A percentile compares a stretch with the other conserved stretches of the same genome.
Evolutionary conservation across 2,329 filamentous ascomycete species (phyloP).

Genomic region (Colletotrichum horii): DNA sequence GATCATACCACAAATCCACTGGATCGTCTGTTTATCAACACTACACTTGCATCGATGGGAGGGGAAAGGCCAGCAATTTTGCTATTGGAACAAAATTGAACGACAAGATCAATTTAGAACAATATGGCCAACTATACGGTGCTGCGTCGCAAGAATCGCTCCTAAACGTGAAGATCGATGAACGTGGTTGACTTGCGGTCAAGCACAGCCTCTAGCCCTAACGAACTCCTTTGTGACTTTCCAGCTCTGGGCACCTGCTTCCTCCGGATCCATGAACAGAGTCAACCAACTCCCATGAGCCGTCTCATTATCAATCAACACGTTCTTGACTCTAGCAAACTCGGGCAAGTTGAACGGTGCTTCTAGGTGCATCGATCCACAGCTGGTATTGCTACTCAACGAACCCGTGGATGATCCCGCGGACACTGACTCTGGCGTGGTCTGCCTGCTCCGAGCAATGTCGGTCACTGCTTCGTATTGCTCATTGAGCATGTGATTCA

Average conservation of each 20-base stretch:
- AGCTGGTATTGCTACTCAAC: background rate
- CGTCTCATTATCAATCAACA: conserved; percentile 29
- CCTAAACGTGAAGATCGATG: background rate
- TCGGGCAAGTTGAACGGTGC: conserved; percentile 33
- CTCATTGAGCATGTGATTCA: background rate
- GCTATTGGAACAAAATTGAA: background rate
- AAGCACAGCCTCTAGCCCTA: conserved; percentile 29
- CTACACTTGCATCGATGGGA: no score
- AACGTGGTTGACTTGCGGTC: background rate
- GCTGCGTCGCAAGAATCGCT: background rate
- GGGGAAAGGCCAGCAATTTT: background rate
- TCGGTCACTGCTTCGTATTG: background rate
- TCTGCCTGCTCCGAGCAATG: background rate
- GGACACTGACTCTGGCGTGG: background rate
- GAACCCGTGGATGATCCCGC: background rate
- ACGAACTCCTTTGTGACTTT: conserved; percentile 30
- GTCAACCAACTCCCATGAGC: conserved; percentile 31
- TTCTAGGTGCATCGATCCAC: conserved; percentile 20
- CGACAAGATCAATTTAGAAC: background rate
- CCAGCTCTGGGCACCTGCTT: conserved; percentile 29
- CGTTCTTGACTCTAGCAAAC: conserved; percentile 32
- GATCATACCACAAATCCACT: background rate
- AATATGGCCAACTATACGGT: background rate
- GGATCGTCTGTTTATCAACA: background rate
- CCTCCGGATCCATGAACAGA: conserved; percentile 30